A percentile compares a stretch with the other conserved stretches of the same genome.
Conservation (phyloP, 202 grass and related monocot genomes). For the Elaeis oleifera region DNA sequence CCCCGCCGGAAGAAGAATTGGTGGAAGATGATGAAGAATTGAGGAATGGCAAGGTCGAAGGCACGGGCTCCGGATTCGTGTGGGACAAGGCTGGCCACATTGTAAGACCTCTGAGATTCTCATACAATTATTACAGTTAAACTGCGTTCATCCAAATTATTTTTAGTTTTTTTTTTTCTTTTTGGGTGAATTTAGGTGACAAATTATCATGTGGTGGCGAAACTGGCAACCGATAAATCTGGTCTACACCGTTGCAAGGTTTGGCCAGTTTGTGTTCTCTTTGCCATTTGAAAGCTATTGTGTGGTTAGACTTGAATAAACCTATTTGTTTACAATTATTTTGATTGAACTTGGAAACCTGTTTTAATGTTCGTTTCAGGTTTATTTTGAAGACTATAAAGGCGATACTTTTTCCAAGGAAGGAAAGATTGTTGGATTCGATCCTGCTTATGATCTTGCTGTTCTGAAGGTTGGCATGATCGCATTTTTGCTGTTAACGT, state of each 20-base stretch:
- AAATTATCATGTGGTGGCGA: constrained; percentile 83
- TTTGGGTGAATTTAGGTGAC: constrained; percentile 45
- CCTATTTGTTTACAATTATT: too few relatives aligned
- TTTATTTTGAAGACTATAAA: constrained; percentile 55
- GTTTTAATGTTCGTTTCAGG: constrained; percentile 24
- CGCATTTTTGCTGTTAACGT: constrained; percentile 19
- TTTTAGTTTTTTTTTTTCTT: not conserved
- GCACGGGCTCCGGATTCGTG: constrained; percentile 70
- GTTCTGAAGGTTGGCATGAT: constrained; percentile 54
- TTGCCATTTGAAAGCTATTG: not conserved
- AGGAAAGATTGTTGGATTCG: constrained; percentile 62
- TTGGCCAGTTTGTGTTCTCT: constrained; percentile 4
- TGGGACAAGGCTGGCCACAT: constrained; percentile 79
- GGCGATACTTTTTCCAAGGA: constrained; percentile 61
- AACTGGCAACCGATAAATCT: constrained; percentile 54
- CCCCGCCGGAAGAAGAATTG: not conserved
- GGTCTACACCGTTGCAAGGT: constrained; percentile 60
- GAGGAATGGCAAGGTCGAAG: constrained; percentile 45
- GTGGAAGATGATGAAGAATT: constrained; percentile 19
- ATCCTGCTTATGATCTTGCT: constrained; percentile 73
- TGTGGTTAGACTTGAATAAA: not conserved
- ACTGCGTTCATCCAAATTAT: not conserved
- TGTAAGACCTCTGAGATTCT: constrained; percentile 27
- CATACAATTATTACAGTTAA: not conserved
- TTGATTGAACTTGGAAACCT: not conserved